Conservation (phyloP, 2,329 filamentous ascomycete genomes). For the Colletotrichum liriopes region DNA sequence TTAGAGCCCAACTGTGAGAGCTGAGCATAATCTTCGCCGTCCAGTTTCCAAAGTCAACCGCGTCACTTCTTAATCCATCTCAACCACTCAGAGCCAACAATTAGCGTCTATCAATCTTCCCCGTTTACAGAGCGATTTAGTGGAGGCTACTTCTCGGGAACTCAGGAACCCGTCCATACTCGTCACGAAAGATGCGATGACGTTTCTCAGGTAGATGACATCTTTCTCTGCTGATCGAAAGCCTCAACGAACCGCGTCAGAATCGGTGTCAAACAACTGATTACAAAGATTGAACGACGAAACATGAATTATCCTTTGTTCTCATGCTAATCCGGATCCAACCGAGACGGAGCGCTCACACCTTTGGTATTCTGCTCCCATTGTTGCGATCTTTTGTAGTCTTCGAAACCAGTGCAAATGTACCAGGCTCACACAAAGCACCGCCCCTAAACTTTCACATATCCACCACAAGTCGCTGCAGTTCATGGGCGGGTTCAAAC, state of each 20-base stretch:
- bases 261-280: too few species aligned
- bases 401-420: too few species aligned
- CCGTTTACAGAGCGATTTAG: neutral
- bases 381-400: neutral
- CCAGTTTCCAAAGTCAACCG: neutral
- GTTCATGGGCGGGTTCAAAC: neutral
- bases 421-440: neutral
- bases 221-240: neutral
- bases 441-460: neutral
- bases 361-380: neutral
- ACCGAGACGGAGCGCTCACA: neutral
- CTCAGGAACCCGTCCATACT: conserved; percentile 3
- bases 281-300: neutral
- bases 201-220: conserved; percentile 1
- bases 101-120: neutral
- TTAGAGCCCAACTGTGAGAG: neutral
- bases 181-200: neutral
- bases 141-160: neutral
- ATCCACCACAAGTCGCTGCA: neutral
- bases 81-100: neutral
- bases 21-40: neutral
- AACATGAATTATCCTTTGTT: neutral
- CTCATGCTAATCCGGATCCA: neutral
- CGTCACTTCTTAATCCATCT: conserved; percentile 9
- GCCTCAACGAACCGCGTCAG: neutral